These are phyloP conservation scores for Fraxinus anomala DNA, from an alignment of 257 asterid species.

Conservation along the genomic window DNA sequence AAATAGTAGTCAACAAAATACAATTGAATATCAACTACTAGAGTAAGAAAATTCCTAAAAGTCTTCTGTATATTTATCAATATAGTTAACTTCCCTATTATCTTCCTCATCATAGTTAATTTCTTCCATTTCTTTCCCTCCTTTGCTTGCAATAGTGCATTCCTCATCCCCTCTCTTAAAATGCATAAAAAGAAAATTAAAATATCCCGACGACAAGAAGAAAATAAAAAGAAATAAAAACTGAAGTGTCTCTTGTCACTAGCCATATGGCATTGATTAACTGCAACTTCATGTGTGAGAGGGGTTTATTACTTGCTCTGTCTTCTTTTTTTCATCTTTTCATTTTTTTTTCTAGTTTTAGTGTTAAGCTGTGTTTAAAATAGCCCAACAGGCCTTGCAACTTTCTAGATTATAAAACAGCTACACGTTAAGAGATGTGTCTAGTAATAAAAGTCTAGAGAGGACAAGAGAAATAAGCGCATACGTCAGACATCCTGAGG, in stretches of 20 bases:
- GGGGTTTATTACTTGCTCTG: background rate
- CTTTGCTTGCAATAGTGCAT: background rate
- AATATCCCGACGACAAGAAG: background rate
- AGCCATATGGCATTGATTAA: background rate
- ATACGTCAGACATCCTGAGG: background rate
- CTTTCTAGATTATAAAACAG: too few relatives aligned
- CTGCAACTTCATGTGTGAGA: background rate
- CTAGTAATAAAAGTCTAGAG: too few relatives aligned
- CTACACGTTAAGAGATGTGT: background rate
- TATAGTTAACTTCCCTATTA: background rate
- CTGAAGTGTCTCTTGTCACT: background rate
- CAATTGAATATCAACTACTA: background rate
- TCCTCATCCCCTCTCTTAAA: background rate
- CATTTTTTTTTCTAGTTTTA: background rate
- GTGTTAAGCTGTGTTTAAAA: background rate
- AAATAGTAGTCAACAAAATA: background rate
- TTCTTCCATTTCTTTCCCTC: background rate
- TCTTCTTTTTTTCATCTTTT: background rate
- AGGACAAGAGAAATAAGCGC: background rate
- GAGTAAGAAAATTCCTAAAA: background rate
- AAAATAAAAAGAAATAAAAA: background rate
- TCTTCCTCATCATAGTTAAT: background rate
- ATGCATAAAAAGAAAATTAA: too few relatives aligned
- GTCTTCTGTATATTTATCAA: background rate
- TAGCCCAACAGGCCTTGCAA: background rate